A percentile compares a stretch with the other conserved stretches of the same genome.
These are phyloP conservation scores for Ichthyophthirius multifiliis DNA, from an alignment of 169 alveolate species.

Conservation along the genomic window DNA sequence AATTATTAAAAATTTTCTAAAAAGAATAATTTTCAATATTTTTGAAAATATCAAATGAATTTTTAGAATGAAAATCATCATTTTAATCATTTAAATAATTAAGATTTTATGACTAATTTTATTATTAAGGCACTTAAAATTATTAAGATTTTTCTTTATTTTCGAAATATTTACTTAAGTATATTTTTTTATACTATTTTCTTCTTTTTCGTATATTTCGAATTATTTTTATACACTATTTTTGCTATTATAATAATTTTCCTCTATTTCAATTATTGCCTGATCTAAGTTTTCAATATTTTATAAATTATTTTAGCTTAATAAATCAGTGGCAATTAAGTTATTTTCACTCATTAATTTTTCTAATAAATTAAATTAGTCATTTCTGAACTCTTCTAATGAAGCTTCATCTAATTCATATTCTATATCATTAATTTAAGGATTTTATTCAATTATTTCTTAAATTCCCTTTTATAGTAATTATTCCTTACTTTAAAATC, in stretches of 20 bases:
- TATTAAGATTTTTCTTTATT: background rate
- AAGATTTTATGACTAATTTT: background rate
- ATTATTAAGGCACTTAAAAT: background rate
- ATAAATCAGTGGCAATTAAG: background rate
- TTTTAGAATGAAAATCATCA: background rate
- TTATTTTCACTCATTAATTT: constrained; percentile 15
- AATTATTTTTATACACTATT: background rate
- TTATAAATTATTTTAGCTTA: background rate
- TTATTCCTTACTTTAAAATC: background rate
- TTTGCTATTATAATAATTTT: background rate
- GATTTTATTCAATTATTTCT: background rate
- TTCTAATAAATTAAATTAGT: background rate
- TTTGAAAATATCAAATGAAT: background rate
- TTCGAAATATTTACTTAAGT: constrained; percentile 4
- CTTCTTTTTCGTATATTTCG: background rate
- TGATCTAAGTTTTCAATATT: background rate
- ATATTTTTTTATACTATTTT: background rate
- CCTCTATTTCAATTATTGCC: background rate
- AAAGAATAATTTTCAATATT: background rate
- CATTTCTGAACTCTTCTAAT: background rate
- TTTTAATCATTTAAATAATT: background rate
- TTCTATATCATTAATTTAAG: background rate
- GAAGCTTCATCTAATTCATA: background rate
- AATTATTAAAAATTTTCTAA: background rate
- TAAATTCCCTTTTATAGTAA: background rate